Evolutionary conservation across 2,329 filamentous ascomycete species (phyloP), one percentile per base, ranked within the genome.

Genomic region (Chrysoporthe austroafricana): DNA sequence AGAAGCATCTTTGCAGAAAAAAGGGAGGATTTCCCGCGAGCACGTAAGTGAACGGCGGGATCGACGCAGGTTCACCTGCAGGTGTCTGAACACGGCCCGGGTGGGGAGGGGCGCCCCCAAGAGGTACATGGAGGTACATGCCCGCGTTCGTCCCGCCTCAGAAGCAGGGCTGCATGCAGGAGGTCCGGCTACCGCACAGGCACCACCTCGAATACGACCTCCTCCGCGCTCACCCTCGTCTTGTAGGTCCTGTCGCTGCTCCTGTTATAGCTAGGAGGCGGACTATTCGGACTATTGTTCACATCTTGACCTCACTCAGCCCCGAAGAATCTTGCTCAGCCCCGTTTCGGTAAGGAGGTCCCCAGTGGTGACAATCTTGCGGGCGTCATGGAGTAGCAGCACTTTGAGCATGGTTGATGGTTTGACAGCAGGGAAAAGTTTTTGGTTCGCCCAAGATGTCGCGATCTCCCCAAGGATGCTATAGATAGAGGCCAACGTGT

Each of bases 1-100:
- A 60, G 57, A 16, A 60, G 57, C 57, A 26, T 60, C 42, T 26
- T 11, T 44, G n/a, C 2, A 21, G 57, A n/a, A 26, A 43, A 43
- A 60, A 60, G 57, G 57, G 57, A 60, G 57, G 57, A 44, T 39
- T 60, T 39, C 13, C 18, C 18, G 57, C n/a, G 11, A 58, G 56
- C 39, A 8, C 18, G 14, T 54, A 34, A 26, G 34, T 16, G 39
- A 39, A 60, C 57, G 57, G 32, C 57, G 42, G 42, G 57, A 60
- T 60, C 57, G 57, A 44, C 57, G 42, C 36, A 43, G 13, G 16
- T 13, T 18, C 13, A n/a, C 36, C 36, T 26, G 39, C 57, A 42
- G 13, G 57, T 21, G 57, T 43, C n/a, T 44, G 39, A 26, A 54
- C 50, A 54, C 13, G n/a, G 43, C 32, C 14, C 14, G 16, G 44